A percentile compares a stretch with the other conserved stretches of the same genome.
phyloP scores from a whole-genome alignment of 2,329 filamentous ascomycete species.

The Alternaria ventricosa region DNA sequence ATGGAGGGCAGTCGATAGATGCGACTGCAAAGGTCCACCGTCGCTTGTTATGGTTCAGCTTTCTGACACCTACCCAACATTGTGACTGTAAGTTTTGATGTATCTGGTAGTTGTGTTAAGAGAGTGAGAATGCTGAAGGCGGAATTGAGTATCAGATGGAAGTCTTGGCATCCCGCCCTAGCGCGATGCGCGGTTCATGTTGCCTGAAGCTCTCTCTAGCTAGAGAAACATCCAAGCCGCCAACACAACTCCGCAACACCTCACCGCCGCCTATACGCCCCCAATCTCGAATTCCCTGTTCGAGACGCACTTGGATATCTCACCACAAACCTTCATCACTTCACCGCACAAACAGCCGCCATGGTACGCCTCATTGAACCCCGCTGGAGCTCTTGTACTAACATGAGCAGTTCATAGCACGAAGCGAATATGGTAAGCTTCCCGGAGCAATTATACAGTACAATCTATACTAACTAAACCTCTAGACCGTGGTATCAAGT shows the following conservation, averaged over 20 bases:
- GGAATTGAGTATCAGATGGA: neutral
- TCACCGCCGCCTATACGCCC: neutral
- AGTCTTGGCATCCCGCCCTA: constrained; percentile 28
- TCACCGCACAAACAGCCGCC: constrained; percentile 22
- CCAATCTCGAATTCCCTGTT: neutral
- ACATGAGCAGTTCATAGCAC: constrained; percentile 83
- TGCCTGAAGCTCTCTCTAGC: constrained; percentile 38
- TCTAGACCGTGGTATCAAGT: constrained; percentile 97
- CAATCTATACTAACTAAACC: constrained; percentile 25
- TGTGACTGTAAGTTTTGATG: no score
- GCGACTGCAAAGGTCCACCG: neutral
- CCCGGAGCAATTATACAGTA: neutral
- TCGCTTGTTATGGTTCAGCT: no score
- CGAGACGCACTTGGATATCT: neutral
- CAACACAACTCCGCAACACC: constrained; percentile 14
- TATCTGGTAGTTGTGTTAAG: neutral
- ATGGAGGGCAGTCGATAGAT: neutral
- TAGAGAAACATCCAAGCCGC: constrained; percentile 25
- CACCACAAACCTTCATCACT: neutral
- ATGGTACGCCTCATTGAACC: constrained; percentile 41
- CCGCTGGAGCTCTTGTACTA: constrained; percentile 42
- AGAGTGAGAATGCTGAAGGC: neutral
- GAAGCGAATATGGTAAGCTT: constrained; percentile 95
- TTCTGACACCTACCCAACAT: accelerated
- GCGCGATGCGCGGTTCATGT: constrained; percentile 31